A percentile compares a stretch with the other conserved stretches of the same genome.
Conservation (phyloP, 2,329 filamentous ascomycete species). For the Magnaporthales sp. region DNA sequence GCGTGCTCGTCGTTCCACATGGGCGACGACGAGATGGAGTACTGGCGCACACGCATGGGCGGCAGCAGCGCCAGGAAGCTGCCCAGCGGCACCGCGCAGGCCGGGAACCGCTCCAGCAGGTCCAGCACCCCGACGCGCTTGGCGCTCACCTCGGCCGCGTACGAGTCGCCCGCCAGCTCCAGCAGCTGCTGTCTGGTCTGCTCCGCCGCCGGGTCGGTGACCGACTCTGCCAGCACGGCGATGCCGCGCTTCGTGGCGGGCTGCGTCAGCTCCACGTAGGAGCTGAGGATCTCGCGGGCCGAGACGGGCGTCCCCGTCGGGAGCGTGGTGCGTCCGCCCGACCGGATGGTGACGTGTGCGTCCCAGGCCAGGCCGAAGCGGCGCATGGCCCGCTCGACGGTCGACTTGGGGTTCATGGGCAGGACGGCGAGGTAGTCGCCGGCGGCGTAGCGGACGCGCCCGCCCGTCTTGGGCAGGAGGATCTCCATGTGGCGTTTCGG, state of each 20-base stretch:
- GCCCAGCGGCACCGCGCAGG: constrained; percentile 52
- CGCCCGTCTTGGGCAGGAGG: constrained; percentile 43
- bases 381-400: constrained; percentile 54
- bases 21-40: constrained; percentile 70
- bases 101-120: constrained; percentile 55
- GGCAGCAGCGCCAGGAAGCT: constrained; percentile 65
- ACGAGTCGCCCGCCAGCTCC: constrained; percentile 36
- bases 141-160: constrained; percentile 36
- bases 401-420: constrained; percentile 57
- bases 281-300: constrained; percentile 54
- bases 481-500: constrained; percentile 59
- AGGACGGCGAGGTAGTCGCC: constrained; percentile 72
- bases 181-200: constrained; percentile 29
- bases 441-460: constrained; percentile 54
- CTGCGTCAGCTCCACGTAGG: constrained; percentile 65
- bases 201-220: constrained; percentile 10
- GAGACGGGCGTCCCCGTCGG: constrained; percentile 49
- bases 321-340: constrained; percentile 38
- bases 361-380: constrained; percentile 63
- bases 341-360: constrained; percentile 51
- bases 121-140: constrained; percentile 60
- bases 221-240: constrained; percentile 19
- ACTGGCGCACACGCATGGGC: constrained; percentile 70
- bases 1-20: constrained; percentile 46
- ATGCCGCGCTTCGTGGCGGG: constrained; percentile 59